Percentiles rank a stretch among this genome's conserved stretches.
These are phyloP conservation scores for Xylaria multiplex DNA, from an alignment of 2,329 filamentous ascomycete species.

Conservation along the genomic window DNA sequence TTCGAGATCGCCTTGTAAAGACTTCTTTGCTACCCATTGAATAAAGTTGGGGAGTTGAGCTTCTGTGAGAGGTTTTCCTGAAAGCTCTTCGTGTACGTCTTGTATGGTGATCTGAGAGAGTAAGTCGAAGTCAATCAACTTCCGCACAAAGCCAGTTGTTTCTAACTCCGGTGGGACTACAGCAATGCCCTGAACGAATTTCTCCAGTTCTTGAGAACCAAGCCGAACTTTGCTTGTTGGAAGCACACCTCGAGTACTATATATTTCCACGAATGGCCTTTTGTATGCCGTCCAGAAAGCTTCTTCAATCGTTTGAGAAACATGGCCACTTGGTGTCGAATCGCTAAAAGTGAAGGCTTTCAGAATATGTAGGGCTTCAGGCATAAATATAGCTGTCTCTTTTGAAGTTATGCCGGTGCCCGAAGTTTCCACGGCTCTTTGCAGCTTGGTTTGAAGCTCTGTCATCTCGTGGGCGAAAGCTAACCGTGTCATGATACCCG, in stretches of 20 bases:
- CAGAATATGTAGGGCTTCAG: conserved; percentile 82
- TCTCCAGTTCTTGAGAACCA: conserved; percentile 69
- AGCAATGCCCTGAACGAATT: conserved; percentile 89
- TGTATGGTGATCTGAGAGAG: conserved; percentile 87
- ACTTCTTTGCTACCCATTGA: conserved; percentile 81
- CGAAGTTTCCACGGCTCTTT: conserved; percentile 55
- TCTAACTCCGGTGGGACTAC: conserved; percentile 82
- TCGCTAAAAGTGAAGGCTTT: conserved; percentile 89
- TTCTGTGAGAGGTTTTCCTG: conserved; percentile 81
- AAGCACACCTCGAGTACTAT: conserved; percentile 87
- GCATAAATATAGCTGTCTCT: conserved; percentile 74
- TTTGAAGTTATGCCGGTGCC: conserved; percentile 67
- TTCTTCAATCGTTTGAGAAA: conserved; percentile 90
- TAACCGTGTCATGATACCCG: conserved; percentile 88
- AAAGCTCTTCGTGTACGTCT: conserved; percentile 86
- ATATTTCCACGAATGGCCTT: conserved; percentile 83
- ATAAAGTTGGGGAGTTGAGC: conserved; percentile 85
- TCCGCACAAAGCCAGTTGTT: conserved; percentile 78
- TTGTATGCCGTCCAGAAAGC: conserved; percentile 94
- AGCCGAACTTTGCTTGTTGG: conserved; percentile 86
- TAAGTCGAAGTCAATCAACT: conserved; percentile 83
- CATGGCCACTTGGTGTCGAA: conserved; percentile 85
- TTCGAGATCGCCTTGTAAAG: conserved; percentile 78
- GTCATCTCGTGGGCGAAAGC: conserved; percentile 90
- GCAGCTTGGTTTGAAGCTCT: conserved; percentile 72